Base-by-base conservation (phyloP, 1,284 basidiomycete genomes). In the Exobasidium cylindrosporum region DNA sequence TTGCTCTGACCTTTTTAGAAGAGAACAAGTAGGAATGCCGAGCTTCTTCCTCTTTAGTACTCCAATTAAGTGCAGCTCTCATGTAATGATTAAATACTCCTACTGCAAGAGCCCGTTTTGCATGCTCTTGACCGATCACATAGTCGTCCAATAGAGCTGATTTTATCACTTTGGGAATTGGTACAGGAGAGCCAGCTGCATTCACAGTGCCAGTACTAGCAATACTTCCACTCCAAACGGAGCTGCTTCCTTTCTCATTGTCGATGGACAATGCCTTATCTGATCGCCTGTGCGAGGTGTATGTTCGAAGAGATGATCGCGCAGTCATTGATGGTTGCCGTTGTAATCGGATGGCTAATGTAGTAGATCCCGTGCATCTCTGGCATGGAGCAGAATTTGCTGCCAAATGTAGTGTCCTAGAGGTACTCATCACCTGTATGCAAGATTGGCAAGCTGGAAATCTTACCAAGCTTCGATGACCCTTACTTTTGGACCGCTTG, bases 91-190 rank as follows among this genome's bases (percentile, higher is more conserved):
- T 66, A 56, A 54, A 64, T 3, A 64, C 61, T 1, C 90, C 90
- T 46, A 93, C 94, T 31, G 91, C 91, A 21, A 97, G 84, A 10
- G 91, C 88, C 78, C 92, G 92, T 85, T 97, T 97, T 2, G 94
- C 93, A 65, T 84, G 85, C 66, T 91, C 89, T 79, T 97, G 94
- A 1, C 94, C 93, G 13, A 97, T 86, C n/a, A 97, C 87, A 76
- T 89, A 95, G 73, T 90, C 86, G 70, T 92, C 88, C 30, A 96
- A 85, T 80, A 92, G 92, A 74, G 88, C 85, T n/a, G 88, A 88
- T n/a, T n/a, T n/a, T 43, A 96, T 85, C 88, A 93, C 62, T 7
- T 58, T 49, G 32, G 63, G 73, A 61, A 47, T 56, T n/a, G n/a
- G n/a, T n/a, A n/a, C n/a, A 61, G 55, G 17, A 43, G 66, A 10